Evolutionary conservation across 345 rosid genomes (phyloP).

Genomic region (Lumnitzera littorea): DNA sequence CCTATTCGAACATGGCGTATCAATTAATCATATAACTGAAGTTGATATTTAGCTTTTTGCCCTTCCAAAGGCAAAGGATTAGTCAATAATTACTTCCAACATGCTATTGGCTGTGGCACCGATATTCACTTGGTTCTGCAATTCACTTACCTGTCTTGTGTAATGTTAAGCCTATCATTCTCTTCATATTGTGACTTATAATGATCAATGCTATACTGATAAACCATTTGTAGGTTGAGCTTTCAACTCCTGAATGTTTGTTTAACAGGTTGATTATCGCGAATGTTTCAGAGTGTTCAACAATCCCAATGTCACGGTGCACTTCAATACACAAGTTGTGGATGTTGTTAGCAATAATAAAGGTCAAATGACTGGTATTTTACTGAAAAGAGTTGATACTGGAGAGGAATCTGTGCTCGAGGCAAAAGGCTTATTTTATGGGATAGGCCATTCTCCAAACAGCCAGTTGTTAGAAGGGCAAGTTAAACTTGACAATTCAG

Average conservation of each 20-base stretch:
- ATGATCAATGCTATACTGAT: conserved; percentile 51
- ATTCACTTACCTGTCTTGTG: background rate
- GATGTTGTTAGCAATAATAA: conserved; percentile 82
- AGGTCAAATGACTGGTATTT: conserved; percentile 92
- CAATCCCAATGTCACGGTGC: conserved; percentile 90
- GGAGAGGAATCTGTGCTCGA: conserved; percentile 81
- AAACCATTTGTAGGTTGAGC: conserved; percentile 63
- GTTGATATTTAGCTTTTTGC: no score
- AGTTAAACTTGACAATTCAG: conserved; percentile 76
- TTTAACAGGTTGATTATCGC: conserved; percentile 99
- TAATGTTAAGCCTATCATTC: background rate
- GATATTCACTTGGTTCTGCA: no score
- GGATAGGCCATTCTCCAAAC: conserved; percentile 95
- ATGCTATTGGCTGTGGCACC: no score
- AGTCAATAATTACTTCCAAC: no score
- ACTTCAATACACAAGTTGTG: conserved; percentile 80
- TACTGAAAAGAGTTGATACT: conserved; percentile 59
- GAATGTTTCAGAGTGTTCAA: conserved; percentile 99
- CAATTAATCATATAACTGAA: no score
- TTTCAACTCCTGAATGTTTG: conserved; percentile 99
- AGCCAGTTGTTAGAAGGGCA: conserved; percentile 88
- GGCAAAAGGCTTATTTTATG: conserved; percentile 95
- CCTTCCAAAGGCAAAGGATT: no score
- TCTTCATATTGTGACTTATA: conserved; percentile 13
- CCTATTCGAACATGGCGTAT: no score